Evolutionary conservation across 179 eudicot species (phyloP).

Genomic region (Sideroxylon spinosum): DNA sequence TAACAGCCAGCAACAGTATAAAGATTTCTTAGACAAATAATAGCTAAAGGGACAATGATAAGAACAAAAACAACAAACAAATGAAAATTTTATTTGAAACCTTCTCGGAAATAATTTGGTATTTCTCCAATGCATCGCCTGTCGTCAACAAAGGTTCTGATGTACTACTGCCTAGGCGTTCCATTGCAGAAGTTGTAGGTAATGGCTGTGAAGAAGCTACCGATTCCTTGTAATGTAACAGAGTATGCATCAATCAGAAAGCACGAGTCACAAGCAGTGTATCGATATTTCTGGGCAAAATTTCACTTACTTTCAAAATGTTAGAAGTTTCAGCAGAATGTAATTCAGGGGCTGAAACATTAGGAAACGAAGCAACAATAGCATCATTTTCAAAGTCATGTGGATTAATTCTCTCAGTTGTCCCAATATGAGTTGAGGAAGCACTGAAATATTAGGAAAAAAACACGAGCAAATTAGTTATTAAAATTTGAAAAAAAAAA

Average conservation of each 20-base stretch:
- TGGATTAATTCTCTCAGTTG: constrained; percentile 39
- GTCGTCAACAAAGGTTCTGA: constrained; percentile 70
- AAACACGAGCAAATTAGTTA: constrained; percentile 6
- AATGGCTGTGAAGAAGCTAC: constrained; percentile 44
- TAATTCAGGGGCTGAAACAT: constrained; percentile 44
- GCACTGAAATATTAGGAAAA: constrained; percentile 36
- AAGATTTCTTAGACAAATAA: too few relatives aligned
- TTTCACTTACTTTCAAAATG: constrained; percentile 42
- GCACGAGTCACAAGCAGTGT: background rate
- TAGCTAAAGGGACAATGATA: background rate
- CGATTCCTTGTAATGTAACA: constrained; percentile 44
- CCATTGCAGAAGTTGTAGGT: constrained; percentile 43
- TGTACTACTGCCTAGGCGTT: constrained; percentile 37
- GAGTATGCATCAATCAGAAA: constrained; percentile 18
- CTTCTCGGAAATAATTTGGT: constrained; percentile 73
- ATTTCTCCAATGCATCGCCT: constrained; percentile 86
- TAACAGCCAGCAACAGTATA: too few relatives aligned
- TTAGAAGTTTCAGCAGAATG: constrained; percentile 47
- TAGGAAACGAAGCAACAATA: constrained; percentile 38
- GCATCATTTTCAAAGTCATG: constrained; percentile 55
- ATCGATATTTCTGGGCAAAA: background rate
- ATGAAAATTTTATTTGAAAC: constrained; percentile 24
- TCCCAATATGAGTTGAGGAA: constrained; percentile 39
- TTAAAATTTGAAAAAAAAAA: background rate
- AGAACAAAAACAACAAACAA: background rate